Base-by-base conservation (phyloP, 176 grass and related monocot species). In the Oropetium thomaeum region DNA sequence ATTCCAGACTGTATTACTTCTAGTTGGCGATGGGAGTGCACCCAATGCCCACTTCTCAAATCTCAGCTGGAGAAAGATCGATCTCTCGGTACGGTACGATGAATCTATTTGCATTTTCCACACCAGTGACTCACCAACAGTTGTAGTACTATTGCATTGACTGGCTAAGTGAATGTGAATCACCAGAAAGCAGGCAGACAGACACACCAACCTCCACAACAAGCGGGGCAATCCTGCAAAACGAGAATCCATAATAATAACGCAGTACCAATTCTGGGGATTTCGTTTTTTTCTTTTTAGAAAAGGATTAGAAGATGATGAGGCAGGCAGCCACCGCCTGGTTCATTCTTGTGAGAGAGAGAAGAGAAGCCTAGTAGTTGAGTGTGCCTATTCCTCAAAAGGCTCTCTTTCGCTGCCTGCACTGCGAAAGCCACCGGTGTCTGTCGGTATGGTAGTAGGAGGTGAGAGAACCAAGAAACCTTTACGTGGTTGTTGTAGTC, bases 381-480 rank as follows among this genome's bases (percentile, higher is more conserved):
- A 57, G 45, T 77, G 38, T 77, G 38, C 13, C 59, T 71, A 53
- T 12, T 43, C 11, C 44, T 47, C 58, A 70, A 65, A 49, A 49
- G 16, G 43, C 30, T 39, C 44, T 35, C 44, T 34, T 44, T n/a
- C n/a, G 69, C 44, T 65, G 43, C 59, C 53, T 27, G 69, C 35
- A 54, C 30, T n/a, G 73, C 43, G 80, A 68, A 74, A 79, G 42
- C 42, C 61, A 79, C 42, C 6, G 10, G 19, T 35, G 73, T n/a
- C 73, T 47, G 14, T 16, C 60, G 60, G n/a, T 69, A 37, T 5
- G 5, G 28, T 35, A 5, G 29, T 26, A 71, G 57, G 79, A 40
- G 65, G 48, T 77, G 65, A 87, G 55, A 57, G 29, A 14, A 47
- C 74, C 79, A 49, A 82, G 23, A 65, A 76, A 41, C 63, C 63